These are phyloP conservation scores for Amanita inopinata DNA, from an alignment of 768 basidiomycete species.

Conservation along the genomic window DNA sequence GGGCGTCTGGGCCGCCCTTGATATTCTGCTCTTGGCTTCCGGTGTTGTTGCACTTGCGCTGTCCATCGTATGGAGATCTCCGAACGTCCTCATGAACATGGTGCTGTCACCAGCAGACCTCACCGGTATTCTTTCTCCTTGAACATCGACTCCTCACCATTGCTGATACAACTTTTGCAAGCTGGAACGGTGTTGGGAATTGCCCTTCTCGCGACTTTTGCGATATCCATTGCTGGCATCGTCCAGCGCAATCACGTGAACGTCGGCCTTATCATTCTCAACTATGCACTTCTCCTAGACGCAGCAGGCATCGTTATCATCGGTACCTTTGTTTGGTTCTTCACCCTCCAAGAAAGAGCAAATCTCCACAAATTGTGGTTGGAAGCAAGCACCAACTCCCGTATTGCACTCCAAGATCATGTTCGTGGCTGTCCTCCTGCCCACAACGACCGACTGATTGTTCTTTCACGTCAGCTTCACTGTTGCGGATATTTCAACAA, in stretches of 20 bases:
- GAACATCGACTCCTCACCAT: no score
- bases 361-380: constrained; percentile 58
- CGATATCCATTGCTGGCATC: constrained; percentile 62
- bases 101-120: constrained; percentile 50
- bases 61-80: constrained; percentile 61
- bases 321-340: constrained; percentile 77
- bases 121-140: no score
- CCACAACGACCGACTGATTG: background rate
- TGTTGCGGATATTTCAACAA: constrained; percentile 86
- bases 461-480: constrained; percentile 37
- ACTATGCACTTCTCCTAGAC: constrained; percentile 64
- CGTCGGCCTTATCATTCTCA: constrained; percentile 62
- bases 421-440: constrained; percentile 28
- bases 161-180: no score
- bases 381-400: constrained; percentile 31
- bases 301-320: constrained; percentile 49
- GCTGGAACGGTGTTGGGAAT: constrained; percentile 68
- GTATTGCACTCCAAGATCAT: constrained; percentile 61
- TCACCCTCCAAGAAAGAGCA: constrained; percentile 58
- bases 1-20: constrained; percentile 65
- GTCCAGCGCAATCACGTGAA: constrained; percentile 62
- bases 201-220: constrained; percentile 53
- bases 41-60: constrained; percentile 56
- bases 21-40: constrained; percentile 59
- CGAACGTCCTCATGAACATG: constrained; percentile 66